phyloP scores from a whole-genome alignment of 2,329 filamentous ascomycete species.

The Hawksworthiomyces lignivorus region DNA sequence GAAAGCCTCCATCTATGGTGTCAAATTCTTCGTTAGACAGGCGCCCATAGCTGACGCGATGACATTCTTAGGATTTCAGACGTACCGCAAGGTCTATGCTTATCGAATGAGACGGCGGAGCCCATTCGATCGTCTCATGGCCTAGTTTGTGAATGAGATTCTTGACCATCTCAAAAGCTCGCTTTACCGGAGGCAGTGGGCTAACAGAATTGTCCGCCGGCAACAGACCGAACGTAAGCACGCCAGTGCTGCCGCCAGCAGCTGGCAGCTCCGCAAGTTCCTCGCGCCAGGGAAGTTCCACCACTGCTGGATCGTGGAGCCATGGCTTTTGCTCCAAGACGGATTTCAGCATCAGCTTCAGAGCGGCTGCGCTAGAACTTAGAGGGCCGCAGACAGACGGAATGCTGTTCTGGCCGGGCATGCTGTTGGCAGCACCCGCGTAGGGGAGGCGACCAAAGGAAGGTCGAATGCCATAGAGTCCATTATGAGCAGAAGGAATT shows the following conservation, averaged over 20 bases:
- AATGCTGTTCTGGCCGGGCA: constrained; percentile 52
- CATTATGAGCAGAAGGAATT: constrained; percentile 24
- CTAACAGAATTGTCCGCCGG: constrained; percentile 41
- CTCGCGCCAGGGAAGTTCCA: constrained; percentile 58
- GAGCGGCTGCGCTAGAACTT: constrained; percentile 42
- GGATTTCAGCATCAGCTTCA: constrained; percentile 45
- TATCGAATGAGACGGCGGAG: constrained; percentile 40
- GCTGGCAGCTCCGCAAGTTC: constrained; percentile 19
- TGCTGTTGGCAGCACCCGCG: constrained; percentile 18
- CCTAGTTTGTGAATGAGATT: constrained; percentile 40
- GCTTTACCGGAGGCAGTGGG: constrained; percentile 49
- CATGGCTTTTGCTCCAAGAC: constrained; percentile 55
- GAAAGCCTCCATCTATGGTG: constrained; percentile 22
- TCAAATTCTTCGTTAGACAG: too few relatives aligned
- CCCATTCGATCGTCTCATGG: constrained; percentile 52
- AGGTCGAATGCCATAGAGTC: constrained; percentile 23
- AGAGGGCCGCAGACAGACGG: constrained; percentile 51
- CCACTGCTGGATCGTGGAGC: constrained; percentile 56
- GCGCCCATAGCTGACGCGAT: too few relatives aligned
- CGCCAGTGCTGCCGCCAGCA: constrained; percentile 12
- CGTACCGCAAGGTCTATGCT: constrained; percentile 32
- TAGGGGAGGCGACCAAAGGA: constrained; percentile 20
- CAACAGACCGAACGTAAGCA: constrained; percentile 48
- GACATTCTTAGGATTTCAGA: too few relatives aligned
- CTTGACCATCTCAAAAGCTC: constrained; percentile 44